Conservation (phyloP, 1,139 yeast species). For the Yarrowia galli region DNA sequence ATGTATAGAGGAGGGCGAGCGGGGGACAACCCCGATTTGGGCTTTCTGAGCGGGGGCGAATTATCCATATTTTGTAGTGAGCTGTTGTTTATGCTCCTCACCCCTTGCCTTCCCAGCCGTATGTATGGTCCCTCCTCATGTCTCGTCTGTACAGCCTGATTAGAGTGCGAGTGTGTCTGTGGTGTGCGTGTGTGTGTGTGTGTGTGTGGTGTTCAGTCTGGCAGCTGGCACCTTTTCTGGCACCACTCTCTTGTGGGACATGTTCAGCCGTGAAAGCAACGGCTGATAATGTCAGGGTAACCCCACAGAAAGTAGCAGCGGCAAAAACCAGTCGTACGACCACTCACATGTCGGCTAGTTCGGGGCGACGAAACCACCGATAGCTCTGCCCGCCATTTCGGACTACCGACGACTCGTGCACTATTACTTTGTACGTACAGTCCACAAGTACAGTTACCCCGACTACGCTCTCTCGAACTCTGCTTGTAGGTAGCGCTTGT, state of each 20-base stretch:
- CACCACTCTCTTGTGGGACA: background rate
- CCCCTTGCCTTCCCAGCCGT: too few relatives aligned
- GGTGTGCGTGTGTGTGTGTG: too few relatives aligned
- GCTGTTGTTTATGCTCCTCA: too few relatives aligned
- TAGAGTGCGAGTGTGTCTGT: background rate
- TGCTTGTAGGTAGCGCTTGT: background rate
- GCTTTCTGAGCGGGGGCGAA: too few relatives aligned
- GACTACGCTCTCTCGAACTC: conserved; percentile 13
- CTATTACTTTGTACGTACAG: background rate
- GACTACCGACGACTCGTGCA: too few relatives aligned
- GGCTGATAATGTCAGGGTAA: background rate
- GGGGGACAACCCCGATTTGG: background rate
- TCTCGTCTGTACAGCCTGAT: background rate
- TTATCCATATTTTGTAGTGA: too few relatives aligned
- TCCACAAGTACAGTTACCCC: conserved; percentile 23
- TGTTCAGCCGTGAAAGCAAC: too few relatives aligned
- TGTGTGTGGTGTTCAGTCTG: background rate
- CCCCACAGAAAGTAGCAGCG: too few relatives aligned
- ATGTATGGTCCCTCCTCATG: background rate
- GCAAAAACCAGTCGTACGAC: too few relatives aligned
- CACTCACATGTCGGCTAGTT: too few relatives aligned
- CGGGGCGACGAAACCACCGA: too few relatives aligned
- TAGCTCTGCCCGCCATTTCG: too few relatives aligned
- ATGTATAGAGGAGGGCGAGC: background rate
- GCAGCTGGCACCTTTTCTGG: conserved; percentile 9